phyloP scores from a whole-genome alignment of 176 grass and related monocot genomes.

The Oryza australiensis region DNA sequence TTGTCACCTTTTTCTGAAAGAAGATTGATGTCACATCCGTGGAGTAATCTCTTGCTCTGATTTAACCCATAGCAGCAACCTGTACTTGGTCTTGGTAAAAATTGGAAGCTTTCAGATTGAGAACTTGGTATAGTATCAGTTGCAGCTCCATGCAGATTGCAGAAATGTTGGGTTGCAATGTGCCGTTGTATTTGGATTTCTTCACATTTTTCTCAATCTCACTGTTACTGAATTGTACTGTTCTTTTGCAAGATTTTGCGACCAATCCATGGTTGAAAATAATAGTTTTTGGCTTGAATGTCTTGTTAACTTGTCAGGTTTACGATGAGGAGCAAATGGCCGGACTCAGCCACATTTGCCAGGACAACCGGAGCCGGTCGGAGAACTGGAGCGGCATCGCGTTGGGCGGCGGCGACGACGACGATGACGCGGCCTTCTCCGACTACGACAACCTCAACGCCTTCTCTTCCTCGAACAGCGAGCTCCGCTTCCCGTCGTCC shows the following conservation, averaged over 20 bases:
- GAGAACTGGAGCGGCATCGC: conserved; percentile 72
- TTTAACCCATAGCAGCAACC: not conserved
- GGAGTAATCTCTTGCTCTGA: not conserved
- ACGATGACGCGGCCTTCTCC: conserved; percentile 46
- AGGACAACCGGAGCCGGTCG: conserved; percentile 71
- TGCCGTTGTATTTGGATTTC: not conserved
- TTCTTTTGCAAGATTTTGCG: not conserved
- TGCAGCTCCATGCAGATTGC: not conserved
- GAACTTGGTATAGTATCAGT: not conserved
- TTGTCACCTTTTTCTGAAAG: not conserved
- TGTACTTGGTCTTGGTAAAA: not conserved
- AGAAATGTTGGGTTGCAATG: not conserved
- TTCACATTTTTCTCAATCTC: not conserved
- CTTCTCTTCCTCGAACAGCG: conserved; percentile 68
- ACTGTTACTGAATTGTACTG: not conserved
- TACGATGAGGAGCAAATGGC: conserved; percentile 59
- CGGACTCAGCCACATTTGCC: conserved; percentile 52
- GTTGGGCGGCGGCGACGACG: conserved; percentile 42
- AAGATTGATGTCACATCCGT: not conserved
- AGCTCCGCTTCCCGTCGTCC: conserved; percentile 50
- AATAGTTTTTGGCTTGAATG: not conserved
- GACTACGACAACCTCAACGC: conserved; percentile 53
- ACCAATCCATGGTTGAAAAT: not conserved
- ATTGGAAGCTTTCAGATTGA: not conserved
- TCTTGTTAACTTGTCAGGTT: conserved; percentile 43